phyloP scores from a whole-genome alignment of 345 rosid species.

The Capsella bursapastoris region DNA sequence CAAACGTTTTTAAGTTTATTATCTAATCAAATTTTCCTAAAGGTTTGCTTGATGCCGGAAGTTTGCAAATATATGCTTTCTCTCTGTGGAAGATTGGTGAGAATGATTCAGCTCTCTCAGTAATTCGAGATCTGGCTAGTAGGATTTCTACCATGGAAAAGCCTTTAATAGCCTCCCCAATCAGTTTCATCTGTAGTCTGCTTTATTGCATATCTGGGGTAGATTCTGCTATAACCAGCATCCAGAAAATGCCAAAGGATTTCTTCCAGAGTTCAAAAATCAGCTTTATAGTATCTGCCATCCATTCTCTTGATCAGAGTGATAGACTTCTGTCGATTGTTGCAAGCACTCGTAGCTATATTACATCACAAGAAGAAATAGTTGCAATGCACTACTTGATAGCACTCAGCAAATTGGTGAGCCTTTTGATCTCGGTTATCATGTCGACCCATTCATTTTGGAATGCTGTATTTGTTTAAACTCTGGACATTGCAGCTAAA shows the following conservation, averaged over 20 bases:
- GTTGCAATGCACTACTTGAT: conserved; percentile 75
- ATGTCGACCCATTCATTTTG: neutral
- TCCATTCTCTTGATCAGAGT: conserved; percentile 75
- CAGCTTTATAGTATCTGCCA: conserved; percentile 71
- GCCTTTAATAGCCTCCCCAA: conserved; percentile 59
- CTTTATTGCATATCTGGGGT: conserved; percentile 76
- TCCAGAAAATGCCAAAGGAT: conserved; percentile 77
- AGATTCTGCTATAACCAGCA: conserved; percentile 68
- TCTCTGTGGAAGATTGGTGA: conserved; percentile 86
- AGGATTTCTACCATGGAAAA: conserved; percentile 62
- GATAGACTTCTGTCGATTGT: conserved; percentile 67
- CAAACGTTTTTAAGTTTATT: neutral
- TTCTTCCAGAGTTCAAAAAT: conserved; percentile 68
- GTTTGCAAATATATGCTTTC: conserved; percentile 80
- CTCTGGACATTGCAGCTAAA: conserved; percentile 61
- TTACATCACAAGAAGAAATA: conserved; percentile 61
- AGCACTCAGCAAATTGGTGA: conserved; percentile 80
- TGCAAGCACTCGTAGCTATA: conserved; percentile 56
- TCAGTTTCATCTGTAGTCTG: conserved; percentile 83
- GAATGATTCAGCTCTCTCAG: conserved; percentile 66
- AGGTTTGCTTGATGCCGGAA: conserved; percentile 78
- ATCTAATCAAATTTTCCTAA: conserved; percentile 17
- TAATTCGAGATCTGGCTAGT: conserved; percentile 62
- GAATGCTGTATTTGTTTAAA: conserved; percentile 5
- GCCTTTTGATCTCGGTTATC: conserved; percentile 35